These are phyloP conservation scores for Ilex asprella DNA, from an alignment of 257 asterid genomes.

Conservation along the genomic window DNA sequence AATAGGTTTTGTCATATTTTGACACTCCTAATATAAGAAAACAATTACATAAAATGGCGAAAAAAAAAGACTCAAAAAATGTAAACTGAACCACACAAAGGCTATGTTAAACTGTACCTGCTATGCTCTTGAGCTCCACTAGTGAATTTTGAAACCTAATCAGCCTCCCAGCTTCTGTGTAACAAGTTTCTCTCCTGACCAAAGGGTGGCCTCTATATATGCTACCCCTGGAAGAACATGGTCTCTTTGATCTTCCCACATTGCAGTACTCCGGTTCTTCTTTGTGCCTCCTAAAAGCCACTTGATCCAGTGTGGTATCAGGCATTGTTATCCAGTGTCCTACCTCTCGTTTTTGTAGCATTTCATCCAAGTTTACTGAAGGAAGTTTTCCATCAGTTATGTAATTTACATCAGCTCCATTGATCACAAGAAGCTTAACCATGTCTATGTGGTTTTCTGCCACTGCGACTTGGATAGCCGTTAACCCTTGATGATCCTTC, in stretches of 20 bases:
- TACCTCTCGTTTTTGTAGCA: constrained; percentile 54
- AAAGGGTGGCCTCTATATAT: constrained; percentile 71
- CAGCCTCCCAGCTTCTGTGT: constrained; percentile 67
- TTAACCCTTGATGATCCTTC: constrained; percentile 57
- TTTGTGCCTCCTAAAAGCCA: constrained; percentile 15
- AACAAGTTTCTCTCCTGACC: constrained; percentile 31
- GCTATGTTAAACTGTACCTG: constrained; percentile 32
- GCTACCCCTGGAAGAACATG: constrained; percentile 38
- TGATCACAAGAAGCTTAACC: constrained; percentile 60
- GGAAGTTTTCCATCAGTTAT: constrained; percentile 25
- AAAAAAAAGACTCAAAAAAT: too few species aligned
- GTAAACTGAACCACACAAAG: background rate
- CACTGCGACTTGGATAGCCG: constrained; percentile 64
- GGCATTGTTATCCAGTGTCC: constrained; percentile 53
- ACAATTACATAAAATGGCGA: too few species aligned
- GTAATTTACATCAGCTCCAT: constrained; percentile 67
- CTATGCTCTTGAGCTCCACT: constrained; percentile 50
- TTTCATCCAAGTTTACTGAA: constrained; percentile 28
- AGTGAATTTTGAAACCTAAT: constrained; percentile 49
- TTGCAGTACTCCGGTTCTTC: constrained; percentile 12
- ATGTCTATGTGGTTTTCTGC: constrained; percentile 51
- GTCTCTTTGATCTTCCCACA: constrained; percentile 12
- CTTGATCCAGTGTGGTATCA: constrained; percentile 13
- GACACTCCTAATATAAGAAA: too few species aligned
- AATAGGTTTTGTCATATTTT: too few species aligned